Percentiles rank a stretch among this genome's conserved stretches.
phyloP scores from a whole-genome alignment of 495 filamentous ascomycete genomes.

The Evansstolkia leycettana region DNA sequence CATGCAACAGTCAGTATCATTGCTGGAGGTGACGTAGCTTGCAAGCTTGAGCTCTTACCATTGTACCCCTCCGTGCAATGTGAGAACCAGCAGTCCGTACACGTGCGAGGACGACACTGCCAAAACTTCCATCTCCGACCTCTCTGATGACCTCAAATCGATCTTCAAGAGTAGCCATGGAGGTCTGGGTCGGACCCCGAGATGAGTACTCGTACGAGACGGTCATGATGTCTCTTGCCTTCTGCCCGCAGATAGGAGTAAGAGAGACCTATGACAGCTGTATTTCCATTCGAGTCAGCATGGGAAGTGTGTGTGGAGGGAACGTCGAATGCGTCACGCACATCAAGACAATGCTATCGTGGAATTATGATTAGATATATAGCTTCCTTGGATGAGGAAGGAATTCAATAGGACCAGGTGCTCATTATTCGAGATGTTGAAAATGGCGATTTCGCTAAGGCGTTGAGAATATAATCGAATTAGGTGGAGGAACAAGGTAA shows the following conservation, averaged over 20 bases:
- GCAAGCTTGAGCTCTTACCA: conserved; percentile 49
- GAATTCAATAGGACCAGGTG: conserved; percentile 8
- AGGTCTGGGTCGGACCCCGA: conserved; percentile 37
- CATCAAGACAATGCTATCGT: conserved; percentile 1
- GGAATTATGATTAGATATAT: not conserved
- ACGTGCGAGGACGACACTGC: conserved; percentile 84
- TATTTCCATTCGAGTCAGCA: too few relatives aligned
- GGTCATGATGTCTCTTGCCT: conserved; percentile 45
- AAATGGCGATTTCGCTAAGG: conserved; percentile 2
- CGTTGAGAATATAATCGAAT: conserved; percentile 2
- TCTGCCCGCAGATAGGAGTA: conserved; percentile 36
- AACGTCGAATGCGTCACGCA: conserved; percentile 1
- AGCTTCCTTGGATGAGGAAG: not conserved
- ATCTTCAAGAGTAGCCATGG: conserved; percentile 55
- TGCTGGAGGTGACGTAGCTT: conserved; percentile 3
- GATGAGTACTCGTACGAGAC: conserved; percentile 52
- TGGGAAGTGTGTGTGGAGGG: too few relatives aligned
- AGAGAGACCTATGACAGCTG: conserved; percentile 9
- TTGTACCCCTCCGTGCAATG: conserved; percentile 78
- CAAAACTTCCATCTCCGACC: conserved; percentile 97
- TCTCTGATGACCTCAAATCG: conserved; percentile 96
- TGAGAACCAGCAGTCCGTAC: conserved; percentile 81
- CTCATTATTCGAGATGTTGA: conserved; percentile 11
- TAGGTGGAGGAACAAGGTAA: conserved; percentile 4
- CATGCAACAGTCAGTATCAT: conserved; percentile 13